Conservation (phyloP, 805 yeast genomes). For the Zygosaccharomyces gambellarensis region DNA sequence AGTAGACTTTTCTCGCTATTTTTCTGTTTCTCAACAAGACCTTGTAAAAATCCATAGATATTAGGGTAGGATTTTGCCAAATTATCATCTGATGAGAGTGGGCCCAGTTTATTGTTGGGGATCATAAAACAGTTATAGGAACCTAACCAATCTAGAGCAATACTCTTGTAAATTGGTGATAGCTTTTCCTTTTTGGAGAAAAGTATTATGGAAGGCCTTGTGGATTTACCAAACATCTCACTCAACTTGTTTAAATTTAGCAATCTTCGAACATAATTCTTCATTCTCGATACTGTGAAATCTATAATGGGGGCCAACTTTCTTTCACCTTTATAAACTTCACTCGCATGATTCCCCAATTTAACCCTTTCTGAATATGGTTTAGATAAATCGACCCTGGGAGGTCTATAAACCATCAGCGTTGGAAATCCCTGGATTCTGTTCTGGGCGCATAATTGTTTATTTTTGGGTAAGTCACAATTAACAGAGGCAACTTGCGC, state of each 20-base stretch:
- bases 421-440: constrained; percentile 81
- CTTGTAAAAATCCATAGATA: constrained; percentile 16
- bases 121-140: constrained; percentile 44
- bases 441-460: constrained; percentile 61
- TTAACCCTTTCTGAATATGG: constrained; percentile 15
- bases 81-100: constrained; percentile 1
- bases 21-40: constrained; percentile 12
- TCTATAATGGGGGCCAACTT: constrained; percentile 49
- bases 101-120: constrained; percentile 29
- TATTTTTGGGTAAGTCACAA: constrained; percentile 69
- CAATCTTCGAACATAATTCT: constrained; percentile 58
- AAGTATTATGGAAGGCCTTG: constrained; percentile 44
- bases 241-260: constrained; percentile 34
- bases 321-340: constrained; percentile 59
- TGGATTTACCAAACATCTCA: constrained; percentile 18
- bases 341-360: constrained; percentile 43
- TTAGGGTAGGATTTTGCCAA: constrained; percentile 22
- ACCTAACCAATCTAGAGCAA: constrained; percentile 66
- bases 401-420: constrained; percentile 74
- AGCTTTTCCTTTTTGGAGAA: constrained; percentile 46
- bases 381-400: constrained; percentile 43
- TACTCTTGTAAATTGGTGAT: constrained; percentile 54
- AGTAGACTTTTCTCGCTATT: constrained; percentile 18
- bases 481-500: constrained; percentile 76
- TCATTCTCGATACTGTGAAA: constrained; percentile 52